Percentiles rank a stretch among this genome's conserved stretches.
phyloP scores from a whole-genome alignment of 2,329 filamentous ascomycete species.

The Claviceps digitariae region DNA sequence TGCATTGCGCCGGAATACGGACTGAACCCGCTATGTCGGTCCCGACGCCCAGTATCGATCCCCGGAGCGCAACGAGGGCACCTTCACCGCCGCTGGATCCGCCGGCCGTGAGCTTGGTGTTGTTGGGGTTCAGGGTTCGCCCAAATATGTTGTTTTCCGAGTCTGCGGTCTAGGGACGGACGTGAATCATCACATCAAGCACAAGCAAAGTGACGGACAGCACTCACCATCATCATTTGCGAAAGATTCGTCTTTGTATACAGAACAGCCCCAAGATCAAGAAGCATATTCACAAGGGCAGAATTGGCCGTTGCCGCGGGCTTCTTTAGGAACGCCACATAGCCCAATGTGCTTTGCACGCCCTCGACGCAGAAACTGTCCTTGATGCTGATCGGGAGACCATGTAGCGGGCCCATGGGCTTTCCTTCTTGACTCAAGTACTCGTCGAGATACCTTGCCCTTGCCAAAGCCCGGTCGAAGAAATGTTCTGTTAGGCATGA shows the following conservation, averaged over 20 bases:
- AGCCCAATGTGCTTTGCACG: conserved; percentile 12
- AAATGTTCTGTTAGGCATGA: conserved; percentile 31
- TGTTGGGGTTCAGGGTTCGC: conserved; percentile 14
- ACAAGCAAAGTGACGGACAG: neutral
- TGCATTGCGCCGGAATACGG: conserved; percentile 37
- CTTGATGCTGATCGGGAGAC: conserved; percentile 15
- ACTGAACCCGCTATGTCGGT: conserved; percentile 30
- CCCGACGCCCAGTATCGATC: conserved; percentile 12
- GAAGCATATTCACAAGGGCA: conserved; percentile 12
- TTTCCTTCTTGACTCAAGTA: conserved; percentile 5
- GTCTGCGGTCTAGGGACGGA: conserved; percentile 11
- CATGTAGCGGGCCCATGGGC: conserved; percentile 12
- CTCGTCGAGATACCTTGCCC: conserved; percentile 9
- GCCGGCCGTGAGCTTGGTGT: conserved; percentile 20
- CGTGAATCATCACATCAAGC: neutral
- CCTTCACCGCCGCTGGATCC: conserved; percentile 14
- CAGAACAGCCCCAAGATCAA: conserved; percentile 15
- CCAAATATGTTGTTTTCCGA: conserved; percentile 26
- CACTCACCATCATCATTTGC: conserved; percentile 46
- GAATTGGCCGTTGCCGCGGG: conserved; percentile 10
- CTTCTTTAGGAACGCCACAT: conserved; percentile 13
- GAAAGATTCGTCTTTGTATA: conserved; percentile 35
- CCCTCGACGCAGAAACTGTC: conserved; percentile 13
- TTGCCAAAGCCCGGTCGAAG: conserved; percentile 21
- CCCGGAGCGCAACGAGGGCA: conserved; percentile 11